A percentile compares a stretch with the other conserved stretches of the same genome.
Conservation (phyloP, 768 basidiomycete species). For the Multifurca ochricompacta region DNA sequence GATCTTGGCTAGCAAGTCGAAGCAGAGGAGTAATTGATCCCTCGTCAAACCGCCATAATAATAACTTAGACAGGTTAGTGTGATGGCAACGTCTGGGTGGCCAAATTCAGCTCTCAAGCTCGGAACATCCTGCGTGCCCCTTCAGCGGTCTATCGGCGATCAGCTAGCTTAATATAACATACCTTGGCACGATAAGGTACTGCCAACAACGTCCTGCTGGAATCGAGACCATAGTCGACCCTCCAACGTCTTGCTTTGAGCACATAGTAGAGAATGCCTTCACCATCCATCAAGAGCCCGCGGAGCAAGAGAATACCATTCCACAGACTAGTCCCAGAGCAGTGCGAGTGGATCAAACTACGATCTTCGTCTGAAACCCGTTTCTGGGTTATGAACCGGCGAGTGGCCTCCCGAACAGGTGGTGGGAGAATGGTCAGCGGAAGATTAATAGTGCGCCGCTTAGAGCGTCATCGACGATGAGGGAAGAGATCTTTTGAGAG, state of each 20-base stretch:
- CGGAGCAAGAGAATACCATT: constrained; percentile 35
- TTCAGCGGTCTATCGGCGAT: not conserved
- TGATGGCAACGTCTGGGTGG: constrained; percentile 42
- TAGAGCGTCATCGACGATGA: not conserved
- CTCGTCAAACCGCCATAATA: constrained; percentile 40
- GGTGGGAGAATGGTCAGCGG: not conserved
- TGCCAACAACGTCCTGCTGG: constrained; percentile 36
- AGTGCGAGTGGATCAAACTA: not conserved
- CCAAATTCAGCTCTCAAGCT: constrained; percentile 41
- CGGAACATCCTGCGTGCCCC: constrained; percentile 34
- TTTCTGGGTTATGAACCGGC: not conserved
- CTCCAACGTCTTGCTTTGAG: constrained; percentile 38
- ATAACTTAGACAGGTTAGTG: constrained; percentile 40
- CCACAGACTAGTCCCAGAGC: constrained; percentile 25
- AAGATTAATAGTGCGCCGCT: not conserved
- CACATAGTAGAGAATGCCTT: constrained; percentile 33
- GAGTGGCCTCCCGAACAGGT: not conserved
- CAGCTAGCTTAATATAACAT: not conserved
- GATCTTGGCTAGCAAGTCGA: constrained; percentile 32
- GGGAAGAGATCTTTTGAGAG: not conserved
- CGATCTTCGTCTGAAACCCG: not conserved
- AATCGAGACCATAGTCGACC: constrained; percentile 44
- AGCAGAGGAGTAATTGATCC: constrained; percentile 31
- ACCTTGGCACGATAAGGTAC: constrained; percentile 43
- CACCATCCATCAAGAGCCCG: constrained; percentile 32